Conservation (phyloP, 164 flowering plant genomes). For the Paratinospora sagittata region DNA sequence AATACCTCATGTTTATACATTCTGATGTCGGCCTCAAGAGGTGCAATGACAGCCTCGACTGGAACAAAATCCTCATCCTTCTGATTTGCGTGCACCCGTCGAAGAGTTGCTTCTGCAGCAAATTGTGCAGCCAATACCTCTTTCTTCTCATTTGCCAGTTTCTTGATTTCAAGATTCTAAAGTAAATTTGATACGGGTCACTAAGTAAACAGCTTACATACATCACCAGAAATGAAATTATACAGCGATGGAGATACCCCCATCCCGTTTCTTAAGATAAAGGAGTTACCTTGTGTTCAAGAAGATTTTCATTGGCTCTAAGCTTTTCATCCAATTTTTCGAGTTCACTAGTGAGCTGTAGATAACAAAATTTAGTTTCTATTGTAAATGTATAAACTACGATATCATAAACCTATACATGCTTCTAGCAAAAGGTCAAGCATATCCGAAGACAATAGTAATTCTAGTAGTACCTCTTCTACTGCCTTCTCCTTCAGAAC, state of each 20-base stretch:
- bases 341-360: slow-evolving; percentile 54
- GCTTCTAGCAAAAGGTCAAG: background rate
- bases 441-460: background rate
- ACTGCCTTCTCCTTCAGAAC: slow-evolving; percentile 69
- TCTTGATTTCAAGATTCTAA: slow-evolving; percentile 82
- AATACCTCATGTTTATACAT: slow-evolving; percentile 69
- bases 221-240: background rate
- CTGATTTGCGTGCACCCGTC: slow-evolving; percentile 67
- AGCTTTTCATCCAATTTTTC: slow-evolving; percentile 59
- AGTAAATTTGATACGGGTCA: slow-evolving; percentile 1
- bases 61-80: slow-evolving; percentile 60
- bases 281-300: slow-evolving; percentile 61
- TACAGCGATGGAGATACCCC: background rate
- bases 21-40: slow-evolving; percentile 80
- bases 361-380: slow-evolving; percentile 10
- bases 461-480: slow-evolving; percentile 50
- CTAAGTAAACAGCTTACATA: slow-evolving; percentile 3
- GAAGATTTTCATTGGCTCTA: slow-evolving; percentile 38
- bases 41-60: slow-evolving; percentile 65
- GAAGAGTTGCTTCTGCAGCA: slow-evolving; percentile 89
- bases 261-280: background rate
- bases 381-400: background rate
- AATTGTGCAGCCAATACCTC: slow-evolving; percentile 87
- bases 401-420: background rate
- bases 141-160: slow-evolving; percentile 56